A percentile compares a stretch with the other conserved stretches of the same genome.
These are phyloP conservation scores for Myriosclerotinia scirpicola DNA, from an alignment of 2,329 filamentous ascomycete genomes.

Conservation along the genomic window DNA sequence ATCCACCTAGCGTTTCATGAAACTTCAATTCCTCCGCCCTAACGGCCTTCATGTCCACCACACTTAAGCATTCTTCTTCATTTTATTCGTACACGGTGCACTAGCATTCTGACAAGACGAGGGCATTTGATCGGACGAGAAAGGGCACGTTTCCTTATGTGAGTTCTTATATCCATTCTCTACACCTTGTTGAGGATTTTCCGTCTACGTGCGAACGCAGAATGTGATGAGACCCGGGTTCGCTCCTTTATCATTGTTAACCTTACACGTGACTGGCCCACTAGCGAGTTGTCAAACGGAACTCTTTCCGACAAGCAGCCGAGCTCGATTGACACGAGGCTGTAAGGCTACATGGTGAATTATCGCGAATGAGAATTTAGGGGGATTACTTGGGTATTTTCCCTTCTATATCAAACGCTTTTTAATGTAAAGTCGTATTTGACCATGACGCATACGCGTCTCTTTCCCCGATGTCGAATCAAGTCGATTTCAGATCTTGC, in stretches of 20 bases:
- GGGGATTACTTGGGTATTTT: not conserved
- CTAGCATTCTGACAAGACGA: not conserved
- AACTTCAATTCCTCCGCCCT: not conserved
- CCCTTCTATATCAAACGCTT: not conserved
- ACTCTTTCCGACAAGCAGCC: not conserved
- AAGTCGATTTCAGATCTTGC: slow-evolving; percentile 49
- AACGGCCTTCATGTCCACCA: not conserved
- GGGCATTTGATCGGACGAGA: not conserved
- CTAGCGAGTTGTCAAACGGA: too few relatives aligned
- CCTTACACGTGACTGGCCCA: not conserved
- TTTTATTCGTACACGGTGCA: not conserved
- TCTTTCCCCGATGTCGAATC: slow-evolving; percentile 21
- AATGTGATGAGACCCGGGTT: not conserved
- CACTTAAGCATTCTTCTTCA: not conserved
- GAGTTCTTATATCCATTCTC: not conserved
- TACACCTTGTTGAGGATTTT: not conserved
- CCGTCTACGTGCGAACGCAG: not conserved
- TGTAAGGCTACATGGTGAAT: slow-evolving; percentile 3
- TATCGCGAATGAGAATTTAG: not conserved
- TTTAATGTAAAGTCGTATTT: not conserved
- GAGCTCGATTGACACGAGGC: not conserved
- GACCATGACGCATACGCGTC: slow-evolving; percentile 19
- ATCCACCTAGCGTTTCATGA: not conserved
- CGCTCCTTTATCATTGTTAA: not conserved
- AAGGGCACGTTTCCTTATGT: not conserved